These are phyloP conservation scores for Lactarius pseudohatsudake DNA, from an alignment of 768 basidiomycete species.

Conservation along the genomic window DNA sequence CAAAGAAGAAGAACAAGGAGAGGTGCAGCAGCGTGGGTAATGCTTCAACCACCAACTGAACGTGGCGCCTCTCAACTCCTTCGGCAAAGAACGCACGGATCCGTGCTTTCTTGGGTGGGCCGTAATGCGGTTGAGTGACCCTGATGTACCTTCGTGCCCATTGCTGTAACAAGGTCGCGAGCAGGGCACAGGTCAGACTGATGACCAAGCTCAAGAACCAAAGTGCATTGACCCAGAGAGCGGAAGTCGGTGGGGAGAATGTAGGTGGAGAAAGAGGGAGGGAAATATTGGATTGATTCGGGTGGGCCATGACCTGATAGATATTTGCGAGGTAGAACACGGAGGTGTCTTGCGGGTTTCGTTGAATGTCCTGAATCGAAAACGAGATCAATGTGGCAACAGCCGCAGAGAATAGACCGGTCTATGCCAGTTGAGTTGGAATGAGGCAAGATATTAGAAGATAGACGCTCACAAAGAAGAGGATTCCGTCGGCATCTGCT, in stretches of 20 bases:
- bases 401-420: not conserved
- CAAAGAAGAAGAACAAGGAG: not conserved
- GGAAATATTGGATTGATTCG: not conserved
- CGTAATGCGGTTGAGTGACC: not conserved
- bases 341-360: too few species aligned
- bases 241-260: not conserved
- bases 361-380: not conserved
- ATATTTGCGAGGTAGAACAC: too few species aligned
- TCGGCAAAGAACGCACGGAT: not conserved
- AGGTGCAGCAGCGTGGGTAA: constrained; percentile 1
- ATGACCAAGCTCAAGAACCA: too few species aligned
- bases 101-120: not conserved
- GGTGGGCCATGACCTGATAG: too few species aligned
- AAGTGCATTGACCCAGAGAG: not conserved
- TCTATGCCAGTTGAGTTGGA: not conserved
- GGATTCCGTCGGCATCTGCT: not conserved
- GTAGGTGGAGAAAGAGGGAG: not conserved
- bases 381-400: not conserved
- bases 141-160: not conserved
- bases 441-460: too few species aligned
- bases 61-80: not conserved
- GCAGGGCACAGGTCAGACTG: not conserved
- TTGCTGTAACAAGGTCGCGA: not conserved
- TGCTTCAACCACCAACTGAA: not conserved
- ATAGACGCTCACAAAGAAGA: not conserved